Percentiles rank a stretch among this genome's conserved stretches.
Conservation (phyloP, 768 basidiomycete species). For the Russula abietina region DNA sequence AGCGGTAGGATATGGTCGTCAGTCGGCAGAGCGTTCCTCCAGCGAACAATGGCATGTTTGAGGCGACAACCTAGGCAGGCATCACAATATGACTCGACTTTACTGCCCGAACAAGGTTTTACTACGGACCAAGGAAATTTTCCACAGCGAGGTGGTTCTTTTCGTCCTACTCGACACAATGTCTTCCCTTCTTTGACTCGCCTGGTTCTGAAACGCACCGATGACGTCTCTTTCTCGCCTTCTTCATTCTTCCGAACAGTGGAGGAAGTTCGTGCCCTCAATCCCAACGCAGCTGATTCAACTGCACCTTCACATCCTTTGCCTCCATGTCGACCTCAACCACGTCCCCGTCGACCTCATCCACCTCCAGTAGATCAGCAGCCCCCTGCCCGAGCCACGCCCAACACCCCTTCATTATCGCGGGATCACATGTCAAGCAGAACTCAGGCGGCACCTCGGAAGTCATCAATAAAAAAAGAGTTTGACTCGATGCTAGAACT, state of each 20-base stretch:
- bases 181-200: conserved; percentile 13
- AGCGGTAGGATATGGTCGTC: neutral
- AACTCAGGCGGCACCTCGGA: neutral
- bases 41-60: conserved; percentile 13
- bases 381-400: neutral
- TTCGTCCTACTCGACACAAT: neutral
- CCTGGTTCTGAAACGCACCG: conserved; percentile 6
- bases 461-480: neutral
- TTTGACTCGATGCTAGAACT: conserved; percentile 9
- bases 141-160: neutral
- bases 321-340: neutral
- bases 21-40: conserved; percentile 9
- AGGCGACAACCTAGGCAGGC: conserved; percentile 5
- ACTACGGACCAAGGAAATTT: neutral
- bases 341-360: conserved; percentile 1
- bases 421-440: neutral
- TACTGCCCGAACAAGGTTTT: neutral
- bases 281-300: neutral
- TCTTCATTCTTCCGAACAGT: conserved; percentile 20
- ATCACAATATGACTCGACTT: neutral
- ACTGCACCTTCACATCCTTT: neutral
- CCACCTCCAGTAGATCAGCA: conserved; percentile 15
- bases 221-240: conserved; percentile 19
- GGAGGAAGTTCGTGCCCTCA: conserved; percentile 9
- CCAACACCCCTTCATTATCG: neutral